Conservation (phyloP, 116 monocot genomes). For the Dioscorea cayenensis region DNA sequence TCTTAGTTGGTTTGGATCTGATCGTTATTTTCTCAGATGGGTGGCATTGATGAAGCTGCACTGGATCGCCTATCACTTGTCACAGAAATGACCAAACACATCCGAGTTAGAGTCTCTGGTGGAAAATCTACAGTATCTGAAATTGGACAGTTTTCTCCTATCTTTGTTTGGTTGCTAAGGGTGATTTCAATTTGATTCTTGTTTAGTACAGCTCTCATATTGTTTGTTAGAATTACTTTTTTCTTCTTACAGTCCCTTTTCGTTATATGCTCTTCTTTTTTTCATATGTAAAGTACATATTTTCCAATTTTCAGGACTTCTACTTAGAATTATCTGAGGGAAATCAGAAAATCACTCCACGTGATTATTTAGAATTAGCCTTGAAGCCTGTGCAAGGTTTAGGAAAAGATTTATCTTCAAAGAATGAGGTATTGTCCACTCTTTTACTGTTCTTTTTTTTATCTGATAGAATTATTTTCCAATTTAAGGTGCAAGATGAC, state of each 20-base stretch:
- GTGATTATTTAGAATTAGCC: constrained; percentile 93
- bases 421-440: constrained; percentile 62
- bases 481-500: background rate
- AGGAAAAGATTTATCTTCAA: constrained; percentile 63
- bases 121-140: constrained; percentile 72
- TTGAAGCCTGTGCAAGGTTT: constrained; percentile 76
- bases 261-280: no score
- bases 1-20: background rate
- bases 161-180: constrained; percentile 94
- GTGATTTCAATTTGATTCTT: constrained; percentile 19
- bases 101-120: constrained; percentile 87
- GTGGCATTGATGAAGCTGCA: constrained; percentile 97
- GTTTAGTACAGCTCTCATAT: no score
- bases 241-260: background rate
- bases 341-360: constrained; percentile 72
- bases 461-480: background rate
- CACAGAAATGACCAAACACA: constrained; percentile 96
- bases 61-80: constrained; percentile 94
- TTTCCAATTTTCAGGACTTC: constrained; percentile 54
- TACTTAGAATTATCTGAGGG: constrained; percentile 88
- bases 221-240: background rate
- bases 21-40: constrained; percentile 54
- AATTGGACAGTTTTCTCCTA: constrained; percentile 88
- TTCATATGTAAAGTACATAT: background rate
- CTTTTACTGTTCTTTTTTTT: background rate